Evolutionary conservation across 139 green algal genomes (phyloP).

Genomic region (Desmodesmus armatus): DNA sequence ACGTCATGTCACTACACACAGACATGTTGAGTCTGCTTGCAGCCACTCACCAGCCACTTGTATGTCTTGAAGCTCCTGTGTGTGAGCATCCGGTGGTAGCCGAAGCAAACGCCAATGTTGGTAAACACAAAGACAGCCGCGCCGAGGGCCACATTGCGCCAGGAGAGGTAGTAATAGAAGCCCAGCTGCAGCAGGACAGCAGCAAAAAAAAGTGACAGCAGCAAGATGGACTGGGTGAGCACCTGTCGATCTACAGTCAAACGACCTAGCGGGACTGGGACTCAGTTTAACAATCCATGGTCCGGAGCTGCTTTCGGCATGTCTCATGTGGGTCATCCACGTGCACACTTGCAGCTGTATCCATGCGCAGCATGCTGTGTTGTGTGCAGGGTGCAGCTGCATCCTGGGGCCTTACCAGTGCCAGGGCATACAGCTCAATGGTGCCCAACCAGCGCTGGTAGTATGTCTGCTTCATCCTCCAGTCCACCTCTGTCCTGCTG

Average conservation of each 20-base stretch:
- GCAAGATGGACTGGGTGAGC: background rate
- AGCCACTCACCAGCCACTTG: background rate
- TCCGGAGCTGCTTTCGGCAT: background rate
- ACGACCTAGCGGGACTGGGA: background rate
- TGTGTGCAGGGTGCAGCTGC: background rate
- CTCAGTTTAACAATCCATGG: background rate
- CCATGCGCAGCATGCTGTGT: background rate
- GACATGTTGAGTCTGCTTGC: too few species aligned
- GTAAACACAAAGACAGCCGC: conserved; percentile 79
- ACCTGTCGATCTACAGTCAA: background rate
- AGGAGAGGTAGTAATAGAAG: conserved; percentile 36
- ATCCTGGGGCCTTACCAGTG: background rate
- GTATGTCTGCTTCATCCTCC: background rate
- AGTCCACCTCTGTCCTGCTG: background rate
- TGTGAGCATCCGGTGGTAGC: conserved; percentile 86
- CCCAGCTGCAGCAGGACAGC: background rate
- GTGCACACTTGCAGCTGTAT: background rate
- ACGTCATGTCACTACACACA: too few species aligned
- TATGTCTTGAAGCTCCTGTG: conserved; percentile 32
- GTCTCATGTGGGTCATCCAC: background rate
- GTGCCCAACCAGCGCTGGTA: background rate
- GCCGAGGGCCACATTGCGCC: conserved; percentile 66
- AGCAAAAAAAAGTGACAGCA: background rate
- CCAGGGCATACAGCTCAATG: background rate
- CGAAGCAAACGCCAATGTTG: conserved; percentile 88